Evolutionary conservation across 495 filamentous ascomycete genomes (phyloP).

Genomic region (Chaetomidium leptoderma): DNA sequence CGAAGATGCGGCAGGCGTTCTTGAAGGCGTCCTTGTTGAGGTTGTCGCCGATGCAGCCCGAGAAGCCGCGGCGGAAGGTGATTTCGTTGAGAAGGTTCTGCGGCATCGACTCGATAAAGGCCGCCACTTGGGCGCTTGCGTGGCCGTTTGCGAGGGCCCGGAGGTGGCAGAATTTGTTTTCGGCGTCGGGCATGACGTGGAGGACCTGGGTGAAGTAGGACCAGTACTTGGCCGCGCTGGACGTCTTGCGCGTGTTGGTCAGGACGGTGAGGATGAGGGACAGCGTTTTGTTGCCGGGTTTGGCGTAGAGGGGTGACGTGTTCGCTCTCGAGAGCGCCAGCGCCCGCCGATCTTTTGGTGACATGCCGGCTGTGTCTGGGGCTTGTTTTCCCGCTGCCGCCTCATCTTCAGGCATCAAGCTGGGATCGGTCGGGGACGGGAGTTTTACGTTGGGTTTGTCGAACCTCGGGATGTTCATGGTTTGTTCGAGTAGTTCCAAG

Average conservation of each 20-base stretch:
- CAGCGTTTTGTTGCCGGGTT: slow-evolving; percentile 62
- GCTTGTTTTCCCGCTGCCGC: not conserved
- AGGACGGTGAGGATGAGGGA: slow-evolving; percentile 64
- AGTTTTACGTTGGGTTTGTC: slow-evolving; percentile 26
- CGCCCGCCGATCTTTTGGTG: not conserved
- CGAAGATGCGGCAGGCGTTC: slow-evolving; percentile 54
- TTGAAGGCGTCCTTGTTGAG: slow-evolving; percentile 59
- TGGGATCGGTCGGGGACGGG: slow-evolving; percentile 4
- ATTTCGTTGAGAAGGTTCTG: slow-evolving; percentile 38
- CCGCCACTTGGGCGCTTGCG: slow-evolving; percentile 51
- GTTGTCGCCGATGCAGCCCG: slow-evolving; percentile 63
- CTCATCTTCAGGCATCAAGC: no score
- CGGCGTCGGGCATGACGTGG: slow-evolving; percentile 61
- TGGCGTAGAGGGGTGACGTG: slow-evolving; percentile 35
- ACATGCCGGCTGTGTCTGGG: not conserved
- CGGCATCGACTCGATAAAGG: slow-evolving; percentile 52
- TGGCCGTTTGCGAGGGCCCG: slow-evolving; percentile 61
- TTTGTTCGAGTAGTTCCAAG: slow-evolving; percentile 68
- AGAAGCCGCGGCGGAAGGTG: slow-evolving; percentile 68
- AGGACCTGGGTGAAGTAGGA: slow-evolving; percentile 55
- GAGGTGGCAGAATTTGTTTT: slow-evolving; percentile 63
- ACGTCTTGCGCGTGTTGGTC: slow-evolving; percentile 44
- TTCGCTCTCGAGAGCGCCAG: not conserved
- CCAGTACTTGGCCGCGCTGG: slow-evolving; percentile 65
- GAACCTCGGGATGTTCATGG: slow-evolving; percentile 61